A percentile compares a stretch with the other conserved stretches of the same genome.
Conservation (phyloP, 2,329 filamentous ascomycete genomes). For the Metarhizium anisopliae region DNA sequence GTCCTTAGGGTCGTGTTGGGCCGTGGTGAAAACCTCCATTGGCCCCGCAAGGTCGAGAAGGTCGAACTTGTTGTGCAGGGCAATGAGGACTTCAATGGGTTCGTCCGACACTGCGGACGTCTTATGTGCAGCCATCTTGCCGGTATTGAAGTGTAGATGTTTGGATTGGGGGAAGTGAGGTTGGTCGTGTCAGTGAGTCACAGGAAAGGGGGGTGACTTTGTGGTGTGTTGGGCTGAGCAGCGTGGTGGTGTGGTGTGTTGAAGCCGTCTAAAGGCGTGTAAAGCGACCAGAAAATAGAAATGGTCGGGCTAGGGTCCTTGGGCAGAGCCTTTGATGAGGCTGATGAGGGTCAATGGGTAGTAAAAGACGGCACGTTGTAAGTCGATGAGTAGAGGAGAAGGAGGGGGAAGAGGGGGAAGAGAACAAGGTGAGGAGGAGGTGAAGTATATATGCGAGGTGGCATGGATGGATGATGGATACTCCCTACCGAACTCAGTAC, state of each 20-base stretch:
- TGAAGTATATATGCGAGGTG: slow-evolving; percentile 6
- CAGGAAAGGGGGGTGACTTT: background rate
- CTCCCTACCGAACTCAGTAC: no score
- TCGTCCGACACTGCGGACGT: slow-evolving; percentile 47
- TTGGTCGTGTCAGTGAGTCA: background rate
- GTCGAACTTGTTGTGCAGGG: slow-evolving; percentile 51
- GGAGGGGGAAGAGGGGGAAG: slow-evolving; percentile 11
- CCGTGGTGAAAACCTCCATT: slow-evolving; percentile 40
- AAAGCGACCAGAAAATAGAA: background rate
- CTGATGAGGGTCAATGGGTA: background rate
- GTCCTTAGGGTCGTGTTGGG: slow-evolving; percentile 45
- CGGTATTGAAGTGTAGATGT: slow-evolving; percentile 9
- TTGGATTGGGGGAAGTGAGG: slow-evolving; percentile 7
- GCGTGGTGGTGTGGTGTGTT: background rate
- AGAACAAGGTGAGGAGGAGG: slow-evolving; percentile 7
- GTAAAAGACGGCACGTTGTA: background rate
- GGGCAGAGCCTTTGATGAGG: background rate
- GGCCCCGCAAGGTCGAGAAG: slow-evolving; percentile 50
- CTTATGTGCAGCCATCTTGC: slow-evolving; percentile 49
- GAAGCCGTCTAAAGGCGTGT: background rate
- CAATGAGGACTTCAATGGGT: slow-evolving; percentile 51
- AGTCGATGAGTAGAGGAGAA: slow-evolving; percentile 9
- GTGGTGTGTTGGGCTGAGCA: background rate
- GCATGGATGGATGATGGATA: background rate
- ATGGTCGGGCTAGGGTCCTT: background rate